Evolutionary conservation across 495 filamentous ascomycete genomes (phyloP), one percentile per base, ranked within the genome.

Genomic region (Hyaloscypha hepaticicola): DNA sequence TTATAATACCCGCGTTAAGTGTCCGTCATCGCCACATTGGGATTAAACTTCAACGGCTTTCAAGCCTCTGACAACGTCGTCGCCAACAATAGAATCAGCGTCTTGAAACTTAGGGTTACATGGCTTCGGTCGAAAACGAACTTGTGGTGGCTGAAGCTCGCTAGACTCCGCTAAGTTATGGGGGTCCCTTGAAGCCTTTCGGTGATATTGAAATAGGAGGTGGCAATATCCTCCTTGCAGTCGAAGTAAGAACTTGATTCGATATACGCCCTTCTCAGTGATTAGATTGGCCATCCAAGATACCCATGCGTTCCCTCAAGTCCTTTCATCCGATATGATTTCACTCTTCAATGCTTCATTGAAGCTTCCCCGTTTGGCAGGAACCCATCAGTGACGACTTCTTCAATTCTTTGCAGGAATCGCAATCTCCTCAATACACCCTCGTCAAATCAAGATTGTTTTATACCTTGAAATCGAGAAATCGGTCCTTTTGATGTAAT

Each of bases 21-120:
- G 33, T 31, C 53, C 53, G 53, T 58, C 56, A 58, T 58, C 25
- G 56, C 33, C 21, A 38, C 27, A 45, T 24, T 16, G 3, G 56
- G 56, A 45, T 41, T 41, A 41, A 41, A 31, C 56, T 58, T 58
- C 33, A 3, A 24, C 33, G 0, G 11, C 50, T 12, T 25, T 21
- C 29, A n/a, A 41, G 56, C 56, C 33, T 38, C 21, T 45, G 5
- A 25, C 29, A 58, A 41, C 29, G 33, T 24, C 14, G 33, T 45
- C 25, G 19, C 56, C 33, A 58, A 45, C 27, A 19, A 34, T 58
- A 58, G 56, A 58, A 58, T 16, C 38, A 14, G 38, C 16, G 4
- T 16, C 19, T 16, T 9, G 38, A 45, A 45, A 45, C 38, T 8
- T 34, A 16, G 19, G 38, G 11, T 1, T 45, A 16, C 9, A 45